phyloP scores from a whole-genome alignment of 2,329 filamentous ascomycete species.

The Penicillium verrucosum region DNA sequence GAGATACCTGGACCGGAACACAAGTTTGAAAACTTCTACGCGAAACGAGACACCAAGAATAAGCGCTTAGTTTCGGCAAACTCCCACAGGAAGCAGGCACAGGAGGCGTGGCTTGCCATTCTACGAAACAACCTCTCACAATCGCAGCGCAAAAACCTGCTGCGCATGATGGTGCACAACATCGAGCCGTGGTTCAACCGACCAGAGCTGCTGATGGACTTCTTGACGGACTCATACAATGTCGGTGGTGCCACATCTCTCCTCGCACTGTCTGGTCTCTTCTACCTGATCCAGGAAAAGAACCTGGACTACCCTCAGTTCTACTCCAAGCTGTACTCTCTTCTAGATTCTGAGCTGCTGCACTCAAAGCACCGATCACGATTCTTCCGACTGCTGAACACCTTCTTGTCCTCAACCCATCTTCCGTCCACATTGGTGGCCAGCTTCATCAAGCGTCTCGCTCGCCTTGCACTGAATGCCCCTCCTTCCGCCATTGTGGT shows the following conservation, averaged over 20 bases:
- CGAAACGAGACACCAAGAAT: conserved; percentile 59
- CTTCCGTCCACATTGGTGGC: conserved; percentile 86
- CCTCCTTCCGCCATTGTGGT: conserved; percentile 86
- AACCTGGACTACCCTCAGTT: conserved; percentile 96
- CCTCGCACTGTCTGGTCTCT: conserved; percentile 85
- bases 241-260: conserved; percentile 81
- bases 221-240: conserved; percentile 91
- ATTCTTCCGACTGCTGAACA: conserved; percentile 89
- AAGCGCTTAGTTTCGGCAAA: conserved; percentile 65
- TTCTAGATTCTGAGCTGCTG: conserved; percentile 79
- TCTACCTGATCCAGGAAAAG: conserved; percentile 87
- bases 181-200: conserved; percentile 88
- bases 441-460: conserved; percentile 92
- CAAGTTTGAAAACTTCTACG: conserved; percentile 38
- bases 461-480: conserved; percentile 77
- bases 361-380: conserved; percentile 92
- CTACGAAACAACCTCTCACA: conserved; percentile 64
- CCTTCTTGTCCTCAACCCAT: conserved; percentile 87
- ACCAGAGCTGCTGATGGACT: conserved; percentile 89
- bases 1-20: conserved; percentile 56
- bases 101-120: conserved; percentile 81
- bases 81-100: conserved; percentile 73
- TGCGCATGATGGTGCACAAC: conserved; percentile 70
- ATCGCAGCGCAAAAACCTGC: conserved; percentile 73
- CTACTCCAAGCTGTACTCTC: conserved; percentile 88